These are phyloP conservation scores for Gentiana macrophylla DNA, from an alignment of 257 asterid species.

Conservation along the genomic window DNA sequence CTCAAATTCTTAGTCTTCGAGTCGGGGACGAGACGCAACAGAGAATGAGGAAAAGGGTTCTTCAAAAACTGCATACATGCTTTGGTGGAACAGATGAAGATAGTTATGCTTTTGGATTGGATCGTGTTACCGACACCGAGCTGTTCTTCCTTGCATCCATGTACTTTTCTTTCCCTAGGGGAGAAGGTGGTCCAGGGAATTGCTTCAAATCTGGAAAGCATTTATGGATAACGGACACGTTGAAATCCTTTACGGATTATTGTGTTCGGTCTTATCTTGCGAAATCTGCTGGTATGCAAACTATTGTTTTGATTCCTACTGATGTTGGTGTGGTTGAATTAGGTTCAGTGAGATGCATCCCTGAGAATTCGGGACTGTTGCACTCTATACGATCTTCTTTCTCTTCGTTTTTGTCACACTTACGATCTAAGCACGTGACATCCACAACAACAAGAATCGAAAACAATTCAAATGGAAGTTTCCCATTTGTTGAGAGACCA, in stretches of 20 bases:
- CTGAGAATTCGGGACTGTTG: slow-evolving; percentile 50
- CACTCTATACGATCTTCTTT: slow-evolving; percentile 46
- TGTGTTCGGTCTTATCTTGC: slow-evolving; percentile 82
- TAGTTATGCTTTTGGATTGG: slow-evolving; percentile 77
- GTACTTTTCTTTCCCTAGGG: slow-evolving; percentile 81
- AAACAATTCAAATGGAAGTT: slow-evolving; percentile 17
- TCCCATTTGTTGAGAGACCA: slow-evolving; percentile 23
- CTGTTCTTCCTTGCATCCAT: slow-evolving; percentile 94
- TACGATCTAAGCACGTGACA: slow-evolving; percentile 38
- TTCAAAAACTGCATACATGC: slow-evolving; percentile 58
- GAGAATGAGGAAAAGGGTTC: slow-evolving; percentile 83
- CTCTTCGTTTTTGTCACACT: slow-evolving; percentile 34
- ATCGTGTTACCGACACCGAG: slow-evolving; percentile 88
- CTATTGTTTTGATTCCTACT: slow-evolving; percentile 78
- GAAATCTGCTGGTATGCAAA: slow-evolving; percentile 77
- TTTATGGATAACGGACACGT: slow-evolving; percentile 54
- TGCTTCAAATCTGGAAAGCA: slow-evolving; percentile 58
- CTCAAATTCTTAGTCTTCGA: slow-evolving; percentile 36
- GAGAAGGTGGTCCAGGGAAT: slow-evolving; percentile 87
- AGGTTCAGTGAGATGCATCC: slow-evolving; percentile 71
- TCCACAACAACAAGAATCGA: slow-evolving; percentile 22
- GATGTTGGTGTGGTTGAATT: slow-evolving; percentile 84
- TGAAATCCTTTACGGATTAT: slow-evolving; percentile 38
- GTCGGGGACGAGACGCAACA: slow-evolving; percentile 71
- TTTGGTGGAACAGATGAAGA: slow-evolving; percentile 85